Evolutionary conservation across 129 eudicot genomes (phyloP).

Genomic region (Saussurea involucrata): DNA sequence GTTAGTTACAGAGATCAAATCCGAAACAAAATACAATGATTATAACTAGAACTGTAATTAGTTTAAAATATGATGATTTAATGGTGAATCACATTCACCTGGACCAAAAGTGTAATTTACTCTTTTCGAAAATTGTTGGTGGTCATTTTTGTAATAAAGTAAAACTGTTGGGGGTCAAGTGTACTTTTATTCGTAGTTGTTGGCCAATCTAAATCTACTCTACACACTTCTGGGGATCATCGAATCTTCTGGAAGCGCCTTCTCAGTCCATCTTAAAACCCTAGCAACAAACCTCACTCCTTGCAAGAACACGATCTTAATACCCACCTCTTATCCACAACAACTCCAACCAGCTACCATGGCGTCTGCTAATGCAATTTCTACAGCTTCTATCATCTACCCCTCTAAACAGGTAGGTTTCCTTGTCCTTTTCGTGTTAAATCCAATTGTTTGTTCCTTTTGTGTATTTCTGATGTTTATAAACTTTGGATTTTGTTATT

Average conservation of each 20-base stretch:
- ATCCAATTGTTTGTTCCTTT: not conserved
- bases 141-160: not conserved
- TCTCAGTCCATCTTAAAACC: conserved; percentile 21
- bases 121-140: not conserved
- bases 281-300: conserved; percentile 2
- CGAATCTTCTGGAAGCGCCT: conserved; percentile 49
- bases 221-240: conserved; percentile 41
- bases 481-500: not conserved
- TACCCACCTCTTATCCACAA: conserved; percentile 9
- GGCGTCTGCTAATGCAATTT: conserved; percentile 87
- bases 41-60: no score
- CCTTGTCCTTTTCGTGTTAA: not conserved
- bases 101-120: not conserved
- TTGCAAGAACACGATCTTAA: not conserved
- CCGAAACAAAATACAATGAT: no score
- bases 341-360: conserved; percentile 21
- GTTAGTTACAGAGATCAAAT: no score
- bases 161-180: conserved; percentile 6
- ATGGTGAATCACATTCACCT: no score
- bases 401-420: conserved; percentile 47
- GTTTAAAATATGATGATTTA: no score
- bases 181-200: not conserved
- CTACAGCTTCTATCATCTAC: conserved; percentile 66
- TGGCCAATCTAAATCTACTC: no score
- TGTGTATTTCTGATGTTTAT: not conserved